Evolutionary conservation across 169 alveolate genomes (phyloP).

Genomic region (Plasmodium malariae): DNA sequence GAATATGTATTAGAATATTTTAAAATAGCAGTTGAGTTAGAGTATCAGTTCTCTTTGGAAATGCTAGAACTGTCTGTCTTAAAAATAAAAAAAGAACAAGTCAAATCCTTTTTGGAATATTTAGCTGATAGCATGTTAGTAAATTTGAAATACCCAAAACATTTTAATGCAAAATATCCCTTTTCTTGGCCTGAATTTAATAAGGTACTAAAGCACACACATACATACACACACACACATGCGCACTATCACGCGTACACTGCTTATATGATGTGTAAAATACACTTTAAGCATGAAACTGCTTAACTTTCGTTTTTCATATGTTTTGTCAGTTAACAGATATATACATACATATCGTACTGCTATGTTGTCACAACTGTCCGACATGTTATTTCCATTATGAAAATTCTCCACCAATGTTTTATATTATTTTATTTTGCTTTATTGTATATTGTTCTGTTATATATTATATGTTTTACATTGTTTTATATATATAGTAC

Average conservation of each 20-base stretch:
- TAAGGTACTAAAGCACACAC: constrained; percentile 7
- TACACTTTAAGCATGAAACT: too few species aligned
- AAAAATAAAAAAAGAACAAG: constrained; percentile 78
- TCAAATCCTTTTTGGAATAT: constrained; percentile 77
- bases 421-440: too few species aligned
- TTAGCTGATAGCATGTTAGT: constrained; percentile 79
- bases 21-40: constrained; percentile 79
- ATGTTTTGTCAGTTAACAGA: too few species aligned
- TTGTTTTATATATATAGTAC: too few species aligned
- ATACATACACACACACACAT: background rate
- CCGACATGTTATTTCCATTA: too few species aligned
- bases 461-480: too few species aligned
- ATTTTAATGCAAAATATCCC: constrained; percentile 79
- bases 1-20: constrained; percentile 77
- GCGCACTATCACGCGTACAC: background rate
- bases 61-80: constrained; percentile 71
- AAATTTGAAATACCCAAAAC: constrained; percentile 79
- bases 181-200: constrained; percentile 76
- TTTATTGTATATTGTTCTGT: too few species aligned
- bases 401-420: too few species aligned
- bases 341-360: too few species aligned
- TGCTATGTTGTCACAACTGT: too few species aligned
- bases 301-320: too few species aligned
- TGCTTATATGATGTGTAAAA: too few species aligned
- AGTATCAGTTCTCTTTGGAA: constrained; percentile 78